phyloP scores from a whole-genome alignment of 2,329 filamentous ascomycete genomes.

The Exutisphaerella laricina region DNA sequence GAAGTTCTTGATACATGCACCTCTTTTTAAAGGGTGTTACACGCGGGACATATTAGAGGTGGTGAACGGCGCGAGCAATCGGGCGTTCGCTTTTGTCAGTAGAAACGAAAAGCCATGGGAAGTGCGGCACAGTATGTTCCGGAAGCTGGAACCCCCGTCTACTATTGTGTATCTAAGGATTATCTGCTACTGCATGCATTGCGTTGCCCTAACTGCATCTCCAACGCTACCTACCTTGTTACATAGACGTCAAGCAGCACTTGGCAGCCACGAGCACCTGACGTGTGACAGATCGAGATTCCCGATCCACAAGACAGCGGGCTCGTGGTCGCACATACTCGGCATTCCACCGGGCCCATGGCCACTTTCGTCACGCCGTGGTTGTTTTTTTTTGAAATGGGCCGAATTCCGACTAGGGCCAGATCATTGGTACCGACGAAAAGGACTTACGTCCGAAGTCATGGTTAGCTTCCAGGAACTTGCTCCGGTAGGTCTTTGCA shows the following conservation, averaged over 20 bases:
- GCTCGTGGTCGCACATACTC: background rate
- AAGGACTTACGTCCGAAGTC: background rate
- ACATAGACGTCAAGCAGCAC: background rate
- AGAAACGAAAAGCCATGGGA: background rate
- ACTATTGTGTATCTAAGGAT: background rate
- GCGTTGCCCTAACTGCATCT: background rate
- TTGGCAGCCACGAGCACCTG: background rate
- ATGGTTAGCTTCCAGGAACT: background rate
- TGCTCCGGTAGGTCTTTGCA: background rate
- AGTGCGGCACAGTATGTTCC: background rate
- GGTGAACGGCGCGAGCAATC: conserved; percentile 2
- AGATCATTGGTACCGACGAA: background rate
- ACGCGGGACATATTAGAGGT: too few species aligned
- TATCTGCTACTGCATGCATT: background rate
- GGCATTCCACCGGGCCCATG: background rate
- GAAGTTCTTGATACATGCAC: background rate
- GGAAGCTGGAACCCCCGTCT: background rate
- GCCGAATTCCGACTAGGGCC: background rate
- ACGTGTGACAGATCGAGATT: background rate
- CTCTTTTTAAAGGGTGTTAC: too few species aligned
- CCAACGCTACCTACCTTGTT: background rate
- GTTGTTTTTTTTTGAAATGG: background rate
- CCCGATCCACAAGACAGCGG: background rate
- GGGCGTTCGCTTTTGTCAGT: background rate
- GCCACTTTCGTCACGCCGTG: background rate